Percentiles rank a stretch among this genome's conserved stretches.
Conservation (phyloP, 1,139 yeast species). For the Hyphopichia pseudoburtonii region DNA sequence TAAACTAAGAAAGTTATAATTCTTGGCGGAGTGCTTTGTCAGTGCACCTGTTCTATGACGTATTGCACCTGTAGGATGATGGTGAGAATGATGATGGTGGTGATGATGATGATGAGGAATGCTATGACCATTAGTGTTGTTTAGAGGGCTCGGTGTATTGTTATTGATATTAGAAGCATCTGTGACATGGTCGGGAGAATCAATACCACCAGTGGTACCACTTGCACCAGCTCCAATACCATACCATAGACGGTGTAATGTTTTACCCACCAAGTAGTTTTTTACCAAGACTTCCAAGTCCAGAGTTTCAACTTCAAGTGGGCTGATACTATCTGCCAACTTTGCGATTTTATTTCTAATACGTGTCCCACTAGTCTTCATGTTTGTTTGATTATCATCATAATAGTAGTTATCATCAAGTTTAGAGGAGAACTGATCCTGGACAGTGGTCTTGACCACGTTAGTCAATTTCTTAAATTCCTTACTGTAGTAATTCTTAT, state of each 20-base stretch:
- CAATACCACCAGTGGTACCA: background rate
- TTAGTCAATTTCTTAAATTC: slow-evolving; percentile 64
- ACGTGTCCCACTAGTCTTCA: slow-evolving; percentile 27
- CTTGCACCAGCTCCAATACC: slow-evolving; percentile 15
- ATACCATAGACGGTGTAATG: slow-evolving; percentile 35
- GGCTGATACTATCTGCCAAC: slow-evolving; percentile 35
- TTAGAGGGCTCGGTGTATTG: too few relatives aligned
- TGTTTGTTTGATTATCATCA: slow-evolving; percentile 10
- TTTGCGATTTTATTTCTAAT: slow-evolving; percentile 38
- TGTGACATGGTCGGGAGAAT: background rate
- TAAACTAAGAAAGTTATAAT: slow-evolving; percentile 36
- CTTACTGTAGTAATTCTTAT: slow-evolving; percentile 35
- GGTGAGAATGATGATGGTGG: slow-evolving; percentile 12
- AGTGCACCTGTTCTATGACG: background rate
- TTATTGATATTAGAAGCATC: background rate
- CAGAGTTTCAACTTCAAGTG: slow-evolving; percentile 44
- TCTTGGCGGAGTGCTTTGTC: background rate
- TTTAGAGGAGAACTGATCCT: slow-evolving; percentile 49
- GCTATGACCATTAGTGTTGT: background rate
- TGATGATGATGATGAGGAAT: slow-evolving; percentile 6
- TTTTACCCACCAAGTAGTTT: slow-evolving; percentile 35
- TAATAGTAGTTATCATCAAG: slow-evolving; percentile 25
- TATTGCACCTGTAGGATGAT: slow-evolving; percentile 5
- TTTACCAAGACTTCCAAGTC: slow-evolving; percentile 39
- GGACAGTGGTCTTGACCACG: slow-evolving; percentile 72